Evolutionary conservation across 2,329 filamentous ascomycete genomes (phyloP), one percentile per base, ranked within the genome.

Genomic region (Alternaria sp.): DNA sequence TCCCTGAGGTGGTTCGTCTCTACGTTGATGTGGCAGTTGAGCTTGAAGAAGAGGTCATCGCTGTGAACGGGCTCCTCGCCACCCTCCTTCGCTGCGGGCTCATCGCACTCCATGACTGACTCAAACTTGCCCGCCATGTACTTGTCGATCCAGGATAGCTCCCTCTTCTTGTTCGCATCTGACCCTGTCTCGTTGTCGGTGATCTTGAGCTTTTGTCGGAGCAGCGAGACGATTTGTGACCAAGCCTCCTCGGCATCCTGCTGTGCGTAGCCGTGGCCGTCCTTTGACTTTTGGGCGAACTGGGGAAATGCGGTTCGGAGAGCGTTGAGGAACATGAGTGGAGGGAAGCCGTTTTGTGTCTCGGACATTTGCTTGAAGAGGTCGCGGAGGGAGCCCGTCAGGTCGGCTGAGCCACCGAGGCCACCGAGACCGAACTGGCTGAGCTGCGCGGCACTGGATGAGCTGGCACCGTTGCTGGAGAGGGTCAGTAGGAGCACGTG

Each of bases 181-280:
- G 83, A 80, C 3, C 64, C 70, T 32, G 65, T 76, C 13, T 79
- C 80, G 9, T 78, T 80, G 7, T 87, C 85, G 72, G 88, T 89
- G 67, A 91, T 81, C 76, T 89, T 90, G 54, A 98, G 83, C 77
- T 92, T 95, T 73, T 91, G 88, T 66, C 91, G 89, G 40, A 99
- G 83, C 75, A 95, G 92, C 47, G 91, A 89, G 6, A 99, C 83
- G 65, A 99, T 96, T 78, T 98, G 95, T 19, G 95, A 96, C 93
- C 95, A 99, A 50, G 95, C 96, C 81, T 99, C 96, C 80, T 99
- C 96, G 1, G 96, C 96, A 83, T 99, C 96, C 81, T 99, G 96
- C 81, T 99, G 96, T n/a, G 96, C 94, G 76, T 91, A 98, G 7
- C 92, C 93, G 61, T 90, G 86, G 21, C 93, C 92, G 30, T 90